phyloP scores from a whole-genome alignment of 1,284 basidiomycete genomes.

The Rhodotorula sp. region DNA sequence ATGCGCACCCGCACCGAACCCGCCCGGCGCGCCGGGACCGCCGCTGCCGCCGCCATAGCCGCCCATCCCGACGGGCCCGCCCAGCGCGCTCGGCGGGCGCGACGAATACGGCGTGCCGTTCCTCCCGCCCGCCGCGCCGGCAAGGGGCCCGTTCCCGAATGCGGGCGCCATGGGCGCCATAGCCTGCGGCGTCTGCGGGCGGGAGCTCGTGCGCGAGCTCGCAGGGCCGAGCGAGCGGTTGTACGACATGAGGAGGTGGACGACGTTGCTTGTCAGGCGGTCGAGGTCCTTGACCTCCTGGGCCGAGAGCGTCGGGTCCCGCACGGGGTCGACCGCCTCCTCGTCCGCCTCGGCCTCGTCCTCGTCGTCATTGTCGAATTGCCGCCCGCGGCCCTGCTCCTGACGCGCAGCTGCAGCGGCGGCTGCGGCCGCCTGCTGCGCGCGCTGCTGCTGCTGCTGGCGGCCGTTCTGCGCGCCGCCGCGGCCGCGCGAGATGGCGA shows the following conservation, averaged over 20 bases:
- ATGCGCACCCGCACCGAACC: neutral
- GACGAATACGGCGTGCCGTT: slow-evolving; percentile 19
- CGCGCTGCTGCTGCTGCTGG: neutral
- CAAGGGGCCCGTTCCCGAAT: neutral
- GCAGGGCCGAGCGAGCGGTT: slow-evolving; percentile 7
- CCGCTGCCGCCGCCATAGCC: neutral
- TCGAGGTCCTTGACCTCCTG: slow-evolving; percentile 43
- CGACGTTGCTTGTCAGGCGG: slow-evolving; percentile 35
- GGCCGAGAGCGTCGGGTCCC: slow-evolving; percentile 30
- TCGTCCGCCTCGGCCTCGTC: slow-evolving; percentile 39
- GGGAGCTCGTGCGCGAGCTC: slow-evolving; percentile 5
- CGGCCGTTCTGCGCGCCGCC: neutral
- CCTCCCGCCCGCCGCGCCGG: neutral
- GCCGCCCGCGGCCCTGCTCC: slow-evolving; percentile 20
- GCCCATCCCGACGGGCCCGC: neutral
- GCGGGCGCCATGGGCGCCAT: neutral
- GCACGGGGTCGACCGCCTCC: slow-evolving; percentile 23
- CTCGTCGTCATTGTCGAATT: slow-evolving; percentile 37
- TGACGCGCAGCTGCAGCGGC: neutral
- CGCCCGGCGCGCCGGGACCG: neutral
- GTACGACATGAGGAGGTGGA: slow-evolving; percentile 35
- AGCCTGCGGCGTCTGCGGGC: slow-evolving; percentile 2
- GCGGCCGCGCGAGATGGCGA: slow-evolving; percentile 26
- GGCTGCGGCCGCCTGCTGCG: neutral
- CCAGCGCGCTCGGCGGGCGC: slow-evolving; percentile 6